These are phyloP conservation scores for Leccinum pellstonianum DNA, from an alignment of 768 basidiomycete species.

Conservation along the genomic window DNA sequence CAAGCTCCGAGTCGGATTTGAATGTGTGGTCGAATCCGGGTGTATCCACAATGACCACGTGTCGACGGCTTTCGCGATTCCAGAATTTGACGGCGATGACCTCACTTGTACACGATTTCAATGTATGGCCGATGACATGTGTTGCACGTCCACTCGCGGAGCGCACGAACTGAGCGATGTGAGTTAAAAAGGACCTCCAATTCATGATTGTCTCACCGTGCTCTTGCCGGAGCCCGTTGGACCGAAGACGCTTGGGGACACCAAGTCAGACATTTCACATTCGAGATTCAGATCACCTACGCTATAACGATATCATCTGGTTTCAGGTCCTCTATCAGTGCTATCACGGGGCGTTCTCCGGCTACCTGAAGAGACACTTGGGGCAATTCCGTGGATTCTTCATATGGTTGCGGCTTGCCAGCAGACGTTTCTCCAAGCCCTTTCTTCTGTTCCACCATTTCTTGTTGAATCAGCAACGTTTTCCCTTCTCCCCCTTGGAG, in stretches of 20 bases:
- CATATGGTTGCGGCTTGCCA: too few species aligned
- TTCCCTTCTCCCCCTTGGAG: too few species aligned
- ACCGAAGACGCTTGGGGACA: neutral
- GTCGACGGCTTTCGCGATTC: neutral
- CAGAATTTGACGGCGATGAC: constrained; percentile 6
- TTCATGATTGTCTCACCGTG: neutral
- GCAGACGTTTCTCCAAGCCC: too few species aligned
- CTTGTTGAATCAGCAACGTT: too few species aligned
- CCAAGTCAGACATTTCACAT: neutral
- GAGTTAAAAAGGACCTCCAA: neutral
- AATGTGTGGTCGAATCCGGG: constrained; percentile 16
- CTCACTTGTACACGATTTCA: constrained; percentile 12
- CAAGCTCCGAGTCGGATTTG: constrained; percentile 10
- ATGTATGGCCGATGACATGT: constrained; percentile 1
- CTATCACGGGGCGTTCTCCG: neutral
- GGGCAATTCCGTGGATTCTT: too few species aligned
- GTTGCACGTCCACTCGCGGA: neutral
- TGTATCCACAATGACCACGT: constrained; percentile 11
- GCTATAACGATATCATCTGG: too few species aligned
- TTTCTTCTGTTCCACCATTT: too few species aligned
- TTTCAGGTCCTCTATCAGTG: too few species aligned
- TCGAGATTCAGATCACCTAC: too few species aligned
- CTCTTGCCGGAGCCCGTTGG: neutral
- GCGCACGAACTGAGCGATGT: neutral
- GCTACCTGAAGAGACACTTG: too few species aligned